A percentile compares a stretch with the other conserved stretches of the same genome.
These are phyloP conservation scores for Neofusicoccum sp. DNA, from an alignment of 2,329 filamentous ascomycete genomes.

Conservation along the genomic window DNA sequence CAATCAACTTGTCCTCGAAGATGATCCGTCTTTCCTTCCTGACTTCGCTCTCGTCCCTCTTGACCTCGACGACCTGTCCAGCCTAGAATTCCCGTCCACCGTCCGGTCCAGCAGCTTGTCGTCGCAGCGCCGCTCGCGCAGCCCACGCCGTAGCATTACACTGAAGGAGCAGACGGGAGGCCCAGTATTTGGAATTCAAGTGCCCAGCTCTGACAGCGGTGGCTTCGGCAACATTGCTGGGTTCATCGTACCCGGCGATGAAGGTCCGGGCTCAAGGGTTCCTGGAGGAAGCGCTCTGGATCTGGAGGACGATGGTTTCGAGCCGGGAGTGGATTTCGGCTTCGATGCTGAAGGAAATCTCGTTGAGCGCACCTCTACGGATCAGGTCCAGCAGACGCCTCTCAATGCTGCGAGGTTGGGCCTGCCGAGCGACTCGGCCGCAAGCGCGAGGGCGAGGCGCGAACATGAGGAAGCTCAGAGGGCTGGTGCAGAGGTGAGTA, in stretches of 20 bases:
- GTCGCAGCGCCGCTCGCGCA: not conserved
- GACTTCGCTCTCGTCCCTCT: slow-evolving; percentile 62
- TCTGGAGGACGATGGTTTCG: slow-evolving; percentile 39
- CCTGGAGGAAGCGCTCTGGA: not conserved
- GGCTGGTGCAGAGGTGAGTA: slow-evolving; percentile 37
- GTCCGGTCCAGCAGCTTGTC: slow-evolving; percentile 16
- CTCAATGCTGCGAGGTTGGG: slow-evolving; percentile 16
- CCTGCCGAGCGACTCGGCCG: slow-evolving; percentile 33
- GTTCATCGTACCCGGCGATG: slow-evolving; percentile 43
- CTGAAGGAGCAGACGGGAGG: not conserved
- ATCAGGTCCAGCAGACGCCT: slow-evolving; percentile 23
- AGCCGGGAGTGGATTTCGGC: slow-evolving; percentile 56
- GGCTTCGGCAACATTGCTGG: slow-evolving; percentile 32
- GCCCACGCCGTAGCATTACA: not conserved
- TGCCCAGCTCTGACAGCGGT: slow-evolving; percentile 47
- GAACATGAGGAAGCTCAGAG: slow-evolving; percentile 43
- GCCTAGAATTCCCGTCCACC: slow-evolving; percentile 35
- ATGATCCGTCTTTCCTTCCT: slow-evolving; percentile 79
- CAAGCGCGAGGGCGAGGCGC: slow-evolving; percentile 40
- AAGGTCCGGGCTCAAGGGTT: slow-evolving; percentile 32
- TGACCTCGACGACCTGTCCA: slow-evolving; percentile 55
- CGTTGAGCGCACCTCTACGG: slow-evolving; percentile 42
- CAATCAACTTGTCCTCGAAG: slow-evolving; percentile 71
- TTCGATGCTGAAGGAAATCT: slow-evolving; percentile 63
- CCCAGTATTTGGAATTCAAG: slow-evolving; percentile 36